A percentile compares a stretch with the other conserved stretches of the same genome.
These are phyloP conservation scores for Alternaria brassicicola DNA, from an alignment of 2,329 filamentous ascomycete genomes.

Conservation along the genomic window DNA sequence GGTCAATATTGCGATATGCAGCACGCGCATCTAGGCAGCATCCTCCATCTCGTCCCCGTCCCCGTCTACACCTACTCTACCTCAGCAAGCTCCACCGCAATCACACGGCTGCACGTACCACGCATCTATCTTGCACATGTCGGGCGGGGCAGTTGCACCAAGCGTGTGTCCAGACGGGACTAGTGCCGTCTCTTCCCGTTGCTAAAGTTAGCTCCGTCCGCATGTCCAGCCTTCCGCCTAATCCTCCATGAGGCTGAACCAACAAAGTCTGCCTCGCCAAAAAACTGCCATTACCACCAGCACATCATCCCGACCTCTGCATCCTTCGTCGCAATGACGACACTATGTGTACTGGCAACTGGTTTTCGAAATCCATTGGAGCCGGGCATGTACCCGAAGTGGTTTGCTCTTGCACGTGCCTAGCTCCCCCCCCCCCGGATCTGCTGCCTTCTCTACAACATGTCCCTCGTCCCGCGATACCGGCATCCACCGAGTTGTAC, in stretches of 20 bases:
- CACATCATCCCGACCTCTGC: background rate
- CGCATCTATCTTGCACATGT: constrained; percentile 4
- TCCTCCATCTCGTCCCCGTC: background rate
- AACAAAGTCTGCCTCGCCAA: constrained; percentile 26
- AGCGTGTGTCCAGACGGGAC: background rate
- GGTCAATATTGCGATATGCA: constrained; percentile 7
- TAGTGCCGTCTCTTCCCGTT: constrained; percentile 15
- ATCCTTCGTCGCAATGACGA: constrained; percentile 12
- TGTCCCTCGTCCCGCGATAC: background rate
- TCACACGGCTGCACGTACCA: constrained; percentile 7
- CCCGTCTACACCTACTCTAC: background rate
- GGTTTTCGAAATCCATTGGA: constrained; percentile 6
- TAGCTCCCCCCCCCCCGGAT: constrained; percentile 2
- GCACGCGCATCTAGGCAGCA: background rate
- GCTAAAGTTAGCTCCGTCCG: constrained; percentile 19
- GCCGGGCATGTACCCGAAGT: constrained; percentile 1
- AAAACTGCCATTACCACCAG: constrained; percentile 16
- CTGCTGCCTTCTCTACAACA: background rate
- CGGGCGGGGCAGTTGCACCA: constrained; percentile 14
- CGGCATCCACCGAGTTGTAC: background rate
- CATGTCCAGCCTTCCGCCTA: constrained; percentile 9
- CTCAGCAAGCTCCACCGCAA: constrained; percentile 7
- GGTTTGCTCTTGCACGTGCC: background rate
- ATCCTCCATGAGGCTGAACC: constrained; percentile 15
- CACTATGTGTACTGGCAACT: constrained; percentile 9